These are phyloP conservation scores for Cercospora zeae-maydis DNA, from an alignment of 2,329 filamentous ascomycete genomes.

Conservation along the genomic window DNA sequence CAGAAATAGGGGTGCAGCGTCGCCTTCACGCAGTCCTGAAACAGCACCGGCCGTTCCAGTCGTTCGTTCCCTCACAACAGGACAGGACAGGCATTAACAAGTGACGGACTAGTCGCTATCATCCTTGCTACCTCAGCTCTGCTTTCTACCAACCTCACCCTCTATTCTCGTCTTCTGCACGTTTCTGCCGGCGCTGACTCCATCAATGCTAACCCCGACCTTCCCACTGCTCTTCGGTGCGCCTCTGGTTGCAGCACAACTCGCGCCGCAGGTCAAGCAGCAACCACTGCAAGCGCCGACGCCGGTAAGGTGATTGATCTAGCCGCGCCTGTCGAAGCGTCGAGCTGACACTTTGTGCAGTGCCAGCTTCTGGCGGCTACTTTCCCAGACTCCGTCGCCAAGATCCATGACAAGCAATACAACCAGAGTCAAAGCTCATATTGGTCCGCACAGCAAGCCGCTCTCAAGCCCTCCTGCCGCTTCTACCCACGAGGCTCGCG, in stretches of 20 bases:
- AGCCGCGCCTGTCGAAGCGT: not conserved
- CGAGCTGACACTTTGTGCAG: not conserved
- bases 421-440: constrained; percentile 8
- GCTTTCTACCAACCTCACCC: not conserved
- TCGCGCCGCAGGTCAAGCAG: not conserved
- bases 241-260: not conserved
- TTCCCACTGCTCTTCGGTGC: not conserved
- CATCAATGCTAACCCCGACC: not conserved
- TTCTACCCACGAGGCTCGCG: constrained; percentile 18
- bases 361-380: constrained; percentile 15
- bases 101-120: not conserved
- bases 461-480: constrained; percentile 16
- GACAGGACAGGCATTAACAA: not conserved
- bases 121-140: not conserved
- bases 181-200: not conserved
- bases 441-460: constrained; percentile 16
- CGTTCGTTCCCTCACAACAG: no score
- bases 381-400: constrained; percentile 14
- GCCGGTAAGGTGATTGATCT: not conserved
- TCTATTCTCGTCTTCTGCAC: not conserved
- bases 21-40: not conserved
- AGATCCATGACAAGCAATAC: constrained; percentile 10
- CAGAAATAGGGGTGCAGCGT: not conserved
- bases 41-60: not conserved
- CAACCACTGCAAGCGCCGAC: not conserved